Conservation (phyloP, 257 asterid genomes). For the Lycium ferocissimum region DNA sequence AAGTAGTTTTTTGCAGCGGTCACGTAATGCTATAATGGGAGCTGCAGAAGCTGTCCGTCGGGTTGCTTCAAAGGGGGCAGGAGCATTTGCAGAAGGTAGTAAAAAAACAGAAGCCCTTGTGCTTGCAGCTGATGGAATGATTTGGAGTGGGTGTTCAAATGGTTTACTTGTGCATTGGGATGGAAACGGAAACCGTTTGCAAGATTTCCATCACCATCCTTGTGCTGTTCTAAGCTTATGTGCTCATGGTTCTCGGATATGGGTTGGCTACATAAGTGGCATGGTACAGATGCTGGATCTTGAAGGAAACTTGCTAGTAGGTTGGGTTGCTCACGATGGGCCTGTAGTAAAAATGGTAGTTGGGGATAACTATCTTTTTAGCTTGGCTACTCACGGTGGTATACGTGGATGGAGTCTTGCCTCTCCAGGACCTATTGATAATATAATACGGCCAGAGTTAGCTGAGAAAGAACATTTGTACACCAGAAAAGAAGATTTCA, state of each 20-base stretch:
- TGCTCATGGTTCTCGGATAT: constrained; percentile 69
- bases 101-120: constrained; percentile 80
- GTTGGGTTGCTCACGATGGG: constrained; percentile 89
- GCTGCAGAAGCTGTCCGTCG: constrained; percentile 98
- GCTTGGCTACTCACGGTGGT: constrained; percentile 96
- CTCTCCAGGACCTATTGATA: constrained; percentile 86
- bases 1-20: constrained; percentile 72
- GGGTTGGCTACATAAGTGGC: constrained; percentile 92
- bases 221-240: constrained; percentile 78
- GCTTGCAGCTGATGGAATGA: constrained; percentile 73
- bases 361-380: constrained; percentile 66
- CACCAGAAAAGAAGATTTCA: constrained; percentile 60
- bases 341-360: constrained; percentile 74
- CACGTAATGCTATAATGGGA: constrained; percentile 89
- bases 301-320: constrained; percentile 70
- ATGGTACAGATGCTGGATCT: constrained; percentile 78
- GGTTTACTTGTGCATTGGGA: constrained; percentile 93
- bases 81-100: constrained; percentile 72
- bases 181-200: constrained; percentile 82
- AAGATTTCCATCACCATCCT: constrained; percentile 77
- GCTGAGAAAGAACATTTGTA: constrained; percentile 62
- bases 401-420: constrained; percentile 91
- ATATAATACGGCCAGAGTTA: constrained; percentile 60
- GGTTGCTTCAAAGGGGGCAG: constrained; percentile 82
- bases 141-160: constrained; percentile 89